Base-by-base conservation (phyloP, 208 protist genomes). In the Trypanosoma vivax region DNA sequence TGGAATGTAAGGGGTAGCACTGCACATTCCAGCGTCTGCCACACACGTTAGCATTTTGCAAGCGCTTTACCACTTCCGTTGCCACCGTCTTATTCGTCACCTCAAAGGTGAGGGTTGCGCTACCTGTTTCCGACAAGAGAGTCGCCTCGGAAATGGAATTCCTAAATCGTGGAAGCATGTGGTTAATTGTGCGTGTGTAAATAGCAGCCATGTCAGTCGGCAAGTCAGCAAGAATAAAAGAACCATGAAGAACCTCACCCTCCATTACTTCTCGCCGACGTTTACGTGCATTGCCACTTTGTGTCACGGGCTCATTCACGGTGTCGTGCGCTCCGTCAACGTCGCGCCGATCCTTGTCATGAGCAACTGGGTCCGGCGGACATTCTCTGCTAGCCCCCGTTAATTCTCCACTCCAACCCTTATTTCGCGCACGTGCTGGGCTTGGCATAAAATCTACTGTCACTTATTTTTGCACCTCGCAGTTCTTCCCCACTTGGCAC, bases 11-110 rank as follows among this genome's bases (percentile, higher is more conserved):
- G 0, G 80, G 84, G 25, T 80, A 64, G 42, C 73, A 79, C 62
- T 88, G 65, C 23, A 84, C 72, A 61, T 88, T 87, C 84, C 84
- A 92, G 14, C 79, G 77, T 3, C 80, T 62, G 19, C 84, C 84
- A 31, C 53, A 85, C 14, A 88, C 66, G 34, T 70, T 76, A 14
- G 62, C 61, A 50, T 88, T 88, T 43, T 92, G 78, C 47, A 92
- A 68, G 11, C 77, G 77, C 31, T 67, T 61, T 59, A 70, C 76
- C 42, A 92, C 50, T 10, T 47, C 61, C 37, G 76, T 50, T 2
- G 84, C 84, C 11, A 65, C 61, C n/a, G 57, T 63, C 46, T 85
- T 81, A 41, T 54, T 72, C 0, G 57, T 16, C 23, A 89, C 80
- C 55, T 86, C 76, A 29, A 88, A 72, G 6, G 67, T 76, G 7